phyloP scores from a whole-genome alignment of 2,329 filamentous ascomycete genomes.

The Cladosporium halotolerans region DNA sequence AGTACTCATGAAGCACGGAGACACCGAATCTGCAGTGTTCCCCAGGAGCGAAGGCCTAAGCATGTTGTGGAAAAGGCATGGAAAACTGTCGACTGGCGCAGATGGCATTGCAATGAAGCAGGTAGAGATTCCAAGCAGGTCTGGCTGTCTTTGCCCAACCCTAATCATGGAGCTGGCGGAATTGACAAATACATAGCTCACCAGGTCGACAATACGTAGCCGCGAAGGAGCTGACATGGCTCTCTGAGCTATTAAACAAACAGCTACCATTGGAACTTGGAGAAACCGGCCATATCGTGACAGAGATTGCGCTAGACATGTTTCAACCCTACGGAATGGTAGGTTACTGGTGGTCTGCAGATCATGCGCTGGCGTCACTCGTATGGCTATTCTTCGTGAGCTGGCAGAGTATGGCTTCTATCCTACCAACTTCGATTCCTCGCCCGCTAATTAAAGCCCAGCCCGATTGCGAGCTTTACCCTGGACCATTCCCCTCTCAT shows the following conservation, averaged over 20 bases:
- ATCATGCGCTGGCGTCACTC: neutral
- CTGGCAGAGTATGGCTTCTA: conserved; percentile 1
- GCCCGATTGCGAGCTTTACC: conserved; percentile 7
- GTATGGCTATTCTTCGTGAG: conserved; percentile 5
- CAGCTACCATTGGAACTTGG: neutral
- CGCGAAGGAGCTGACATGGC: neutral
- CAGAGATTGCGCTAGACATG: too few relatives aligned
- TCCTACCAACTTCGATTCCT: neutral
- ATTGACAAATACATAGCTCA: neutral
- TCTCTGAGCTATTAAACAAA: neutral
- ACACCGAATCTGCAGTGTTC: neutral
- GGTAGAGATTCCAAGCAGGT: neutral
- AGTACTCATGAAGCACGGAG: neutral
- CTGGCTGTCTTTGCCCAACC: neutral
- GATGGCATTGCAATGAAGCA: neutral
- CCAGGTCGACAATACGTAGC: neutral
- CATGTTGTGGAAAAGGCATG: too few relatives aligned
- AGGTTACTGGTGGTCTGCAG: conserved; percentile 7
- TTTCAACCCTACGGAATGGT: too few relatives aligned
- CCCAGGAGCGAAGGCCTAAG: too few relatives aligned
- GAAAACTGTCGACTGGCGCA: neutral
- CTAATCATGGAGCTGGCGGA: neutral
- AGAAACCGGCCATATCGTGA: too few relatives aligned
- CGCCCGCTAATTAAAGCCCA: neutral
- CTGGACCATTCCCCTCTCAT: neutral